phyloP scores from a whole-genome alignment of 345 rosid genomes.

The Murraya koenigii region DNA sequence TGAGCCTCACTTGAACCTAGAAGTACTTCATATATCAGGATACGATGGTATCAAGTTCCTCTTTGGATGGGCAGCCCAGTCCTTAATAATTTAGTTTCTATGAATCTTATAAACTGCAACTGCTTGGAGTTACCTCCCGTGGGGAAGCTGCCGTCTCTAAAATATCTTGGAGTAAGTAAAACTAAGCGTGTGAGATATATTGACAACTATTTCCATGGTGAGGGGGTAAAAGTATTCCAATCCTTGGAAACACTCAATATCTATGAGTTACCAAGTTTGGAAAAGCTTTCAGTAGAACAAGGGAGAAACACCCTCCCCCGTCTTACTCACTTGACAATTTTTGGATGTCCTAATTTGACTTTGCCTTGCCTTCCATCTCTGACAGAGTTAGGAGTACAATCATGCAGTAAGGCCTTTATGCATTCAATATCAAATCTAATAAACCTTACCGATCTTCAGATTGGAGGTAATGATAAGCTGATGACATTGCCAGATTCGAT shows the following conservation, averaged over 20 bases:
- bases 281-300: not conserved
- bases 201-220: not conserved
- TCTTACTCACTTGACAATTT: not conserved
- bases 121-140: not conserved
- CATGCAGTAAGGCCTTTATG: not conserved
- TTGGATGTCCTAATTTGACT: not conserved
- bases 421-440: not conserved
- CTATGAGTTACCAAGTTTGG: not conserved
- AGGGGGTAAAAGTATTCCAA: not conserved
- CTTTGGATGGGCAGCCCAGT: not conserved
- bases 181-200: not conserved
- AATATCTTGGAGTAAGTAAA: fast-evolving
- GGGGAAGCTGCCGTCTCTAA: not conserved
- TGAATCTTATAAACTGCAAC: not conserved
- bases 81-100: not conserved
- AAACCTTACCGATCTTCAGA: not conserved
- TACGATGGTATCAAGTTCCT: not conserved
- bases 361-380: not conserved
- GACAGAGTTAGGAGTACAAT: not conserved
- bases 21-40: not conserved
- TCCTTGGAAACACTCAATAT: not conserved
- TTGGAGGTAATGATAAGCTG: not conserved
- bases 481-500: not conserved
- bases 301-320: not conserved
- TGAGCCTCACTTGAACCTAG: not conserved